phyloP scores from a whole-genome alignment of 2,329 filamentous ascomycete genomes.

The Annulohypoxylon truncatum region DNA sequence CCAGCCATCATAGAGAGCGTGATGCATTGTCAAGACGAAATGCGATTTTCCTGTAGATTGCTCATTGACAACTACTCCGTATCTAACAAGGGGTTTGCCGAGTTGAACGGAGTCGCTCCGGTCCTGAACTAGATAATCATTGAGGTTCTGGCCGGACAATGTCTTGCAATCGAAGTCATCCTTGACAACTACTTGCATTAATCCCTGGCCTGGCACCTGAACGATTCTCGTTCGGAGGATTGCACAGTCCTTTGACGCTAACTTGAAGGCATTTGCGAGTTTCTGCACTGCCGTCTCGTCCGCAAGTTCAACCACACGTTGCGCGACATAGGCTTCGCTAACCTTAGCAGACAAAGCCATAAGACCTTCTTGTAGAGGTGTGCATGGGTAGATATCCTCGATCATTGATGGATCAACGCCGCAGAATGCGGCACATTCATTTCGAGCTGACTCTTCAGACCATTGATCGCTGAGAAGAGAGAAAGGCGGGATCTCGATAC shows the following conservation, averaged over 20 bases:
- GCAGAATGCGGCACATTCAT: slow-evolving; percentile 57
- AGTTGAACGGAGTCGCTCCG: slow-evolving; percentile 57
- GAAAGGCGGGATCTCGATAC: slow-evolving; percentile 52
- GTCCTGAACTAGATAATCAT: slow-evolving; percentile 56
- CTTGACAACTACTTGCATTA: slow-evolving; percentile 61
- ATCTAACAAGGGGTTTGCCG: slow-evolving; percentile 60
- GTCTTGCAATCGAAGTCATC: slow-evolving; percentile 52
- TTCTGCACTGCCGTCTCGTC: slow-evolving; percentile 52
- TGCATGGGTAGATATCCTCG: slow-evolving; percentile 66
- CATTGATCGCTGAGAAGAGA: slow-evolving; percentile 55
- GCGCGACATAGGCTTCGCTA: slow-evolving; percentile 64
- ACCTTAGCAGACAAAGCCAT: slow-evolving; percentile 65
- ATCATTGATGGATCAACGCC: slow-evolving; percentile 51
- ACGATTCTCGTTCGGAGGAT: slow-evolving; percentile 64
- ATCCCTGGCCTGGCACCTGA: slow-evolving; percentile 56
- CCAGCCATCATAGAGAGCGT: slow-evolving; percentile 69
- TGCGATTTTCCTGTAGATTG: slow-evolving; percentile 49
- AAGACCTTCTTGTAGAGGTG: slow-evolving; percentile 65
- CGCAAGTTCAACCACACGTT: slow-evolving; percentile 58
- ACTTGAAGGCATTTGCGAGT: slow-evolving; percentile 58
- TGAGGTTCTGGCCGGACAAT: slow-evolving; percentile 51
- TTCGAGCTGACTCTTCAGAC: slow-evolving; percentile 50
- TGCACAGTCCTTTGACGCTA: slow-evolving; percentile 52
- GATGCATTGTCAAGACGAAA: slow-evolving; percentile 67
- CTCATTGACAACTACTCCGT: slow-evolving; percentile 55